A percentile compares a stretch with the other conserved stretches of the same genome.
Evolutionary conservation across 2,329 filamentous ascomycete genomes (phyloP).

Genomic region (Neodidymelliopsis sp.): DNA sequence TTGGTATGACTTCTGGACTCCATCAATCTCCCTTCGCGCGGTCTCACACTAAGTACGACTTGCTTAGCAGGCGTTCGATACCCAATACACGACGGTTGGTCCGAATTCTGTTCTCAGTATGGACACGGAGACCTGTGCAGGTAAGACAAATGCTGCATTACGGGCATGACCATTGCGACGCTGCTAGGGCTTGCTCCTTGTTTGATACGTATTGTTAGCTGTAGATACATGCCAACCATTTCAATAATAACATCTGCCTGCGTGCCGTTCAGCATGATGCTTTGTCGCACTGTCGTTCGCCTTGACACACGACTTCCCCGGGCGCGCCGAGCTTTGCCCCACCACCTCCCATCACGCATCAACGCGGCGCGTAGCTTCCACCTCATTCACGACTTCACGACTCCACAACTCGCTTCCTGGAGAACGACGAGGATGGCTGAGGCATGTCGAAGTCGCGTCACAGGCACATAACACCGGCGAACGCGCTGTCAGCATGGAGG

Average conservation of each 20-base stretch:
- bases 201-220: neutral
- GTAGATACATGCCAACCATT: neutral
- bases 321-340: slow-evolving; percentile 15
- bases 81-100: slow-evolving; percentile 20
- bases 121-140: neutral
- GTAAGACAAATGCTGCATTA: neutral
- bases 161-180: neutral
- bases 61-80: slow-evolving; percentile 39
- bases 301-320: neutral
- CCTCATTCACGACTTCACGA: slow-evolving; percentile 27
- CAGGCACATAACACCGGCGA: slow-evolving; percentile 29
- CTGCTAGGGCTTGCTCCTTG: neutral
- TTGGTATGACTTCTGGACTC: slow-evolving; percentile 33
- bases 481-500: slow-evolving; percentile 54
- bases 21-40: slow-evolving; percentile 9
- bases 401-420: slow-evolving; percentile 26
- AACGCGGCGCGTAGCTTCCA: slow-evolving; percentile 33
- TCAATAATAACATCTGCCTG: neutral
- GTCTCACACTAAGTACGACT: slow-evolving; percentile 28
- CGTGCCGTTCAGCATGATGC: neutral
- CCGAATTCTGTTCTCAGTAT: neutral
- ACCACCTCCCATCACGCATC: slow-evolving; percentile 19
- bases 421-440: slow-evolving; percentile 25
- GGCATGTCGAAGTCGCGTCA: slow-evolving; percentile 37
- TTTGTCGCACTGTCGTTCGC: slow-evolving; percentile 4